Evolutionary conservation across 2,329 filamentous ascomycete genomes (phyloP).

Genomic region (Diaporthe destruens): DNA sequence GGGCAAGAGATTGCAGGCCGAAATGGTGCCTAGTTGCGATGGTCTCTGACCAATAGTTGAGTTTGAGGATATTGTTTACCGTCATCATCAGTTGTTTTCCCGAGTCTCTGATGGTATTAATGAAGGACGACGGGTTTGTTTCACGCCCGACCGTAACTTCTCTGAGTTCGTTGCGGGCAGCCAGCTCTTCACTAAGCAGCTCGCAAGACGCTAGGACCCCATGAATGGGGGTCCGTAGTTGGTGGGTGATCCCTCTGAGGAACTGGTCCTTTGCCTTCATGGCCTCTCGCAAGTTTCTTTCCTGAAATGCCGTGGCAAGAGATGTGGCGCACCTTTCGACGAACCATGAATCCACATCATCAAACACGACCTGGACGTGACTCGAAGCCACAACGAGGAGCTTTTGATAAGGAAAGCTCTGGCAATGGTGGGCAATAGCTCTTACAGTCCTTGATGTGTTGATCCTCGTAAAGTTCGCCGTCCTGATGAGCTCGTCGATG

Average conservation of each 20-base stretch:
- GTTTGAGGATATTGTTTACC: constrained; percentile 59
- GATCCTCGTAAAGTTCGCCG: constrained; percentile 49
- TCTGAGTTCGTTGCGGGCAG: constrained; percentile 43
- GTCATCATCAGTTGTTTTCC: constrained; percentile 59
- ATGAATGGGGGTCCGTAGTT: constrained; percentile 62
- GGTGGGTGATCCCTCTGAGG: constrained; percentile 59
- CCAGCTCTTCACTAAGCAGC: constrained; percentile 57
- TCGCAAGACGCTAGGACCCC: constrained; percentile 57
- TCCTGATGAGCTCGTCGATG: constrained; percentile 54
- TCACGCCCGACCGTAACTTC: not conserved
- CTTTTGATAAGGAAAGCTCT: constrained; percentile 49
- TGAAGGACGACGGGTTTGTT: constrained; percentile 44
- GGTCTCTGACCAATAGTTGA: constrained; percentile 53
- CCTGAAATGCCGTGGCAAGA: constrained; percentile 55
- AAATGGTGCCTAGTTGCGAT: constrained; percentile 44
- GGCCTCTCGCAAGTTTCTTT: constrained; percentile 54
- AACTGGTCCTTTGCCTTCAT: constrained; percentile 59
- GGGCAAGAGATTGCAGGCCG: not conserved
- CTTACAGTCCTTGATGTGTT: constrained; percentile 48
- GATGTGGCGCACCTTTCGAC: constrained; percentile 55
- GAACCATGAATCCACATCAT: constrained; percentile 62
- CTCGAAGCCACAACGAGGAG: constrained; percentile 55
- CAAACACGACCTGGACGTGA: constrained; percentile 58
- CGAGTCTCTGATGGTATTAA: constrained; percentile 53
- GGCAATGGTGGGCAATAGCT: constrained; percentile 53